Evolutionary conservation across 352 stramenopile genomes (phyloP).

Genomic region (Phytophthora europaea): DNA sequence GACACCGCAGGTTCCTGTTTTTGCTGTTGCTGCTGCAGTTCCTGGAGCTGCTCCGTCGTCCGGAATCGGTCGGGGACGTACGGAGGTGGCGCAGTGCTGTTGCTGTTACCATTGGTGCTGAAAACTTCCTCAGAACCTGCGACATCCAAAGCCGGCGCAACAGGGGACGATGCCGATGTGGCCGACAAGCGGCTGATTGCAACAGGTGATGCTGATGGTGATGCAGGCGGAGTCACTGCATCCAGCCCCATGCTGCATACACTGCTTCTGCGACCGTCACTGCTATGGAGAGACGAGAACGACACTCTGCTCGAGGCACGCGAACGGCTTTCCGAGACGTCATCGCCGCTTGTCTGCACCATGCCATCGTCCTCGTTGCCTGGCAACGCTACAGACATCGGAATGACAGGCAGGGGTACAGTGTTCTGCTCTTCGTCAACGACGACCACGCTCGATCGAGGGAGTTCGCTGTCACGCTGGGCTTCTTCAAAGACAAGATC

Average conservation of each 20-base stretch:
- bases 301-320: slow-evolving; percentile 30
- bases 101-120: slow-evolving; percentile 4
- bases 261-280: slow-evolving; percentile 27
- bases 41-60: slow-evolving; percentile 25
- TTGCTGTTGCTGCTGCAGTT: slow-evolving; percentile 16
- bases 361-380: slow-evolving; percentile 6
- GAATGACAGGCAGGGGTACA: slow-evolving; percentile 20
- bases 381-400: slow-evolving; percentile 22
- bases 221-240: slow-evolving; percentile 27
- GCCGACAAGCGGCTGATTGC: slow-evolving; percentile 21
- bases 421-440: slow-evolving; percentile 12
- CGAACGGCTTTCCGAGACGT: slow-evolving; percentile 32
- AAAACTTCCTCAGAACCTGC: slow-evolving; percentile 1
- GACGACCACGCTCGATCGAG: background rate
- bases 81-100: slow-evolving; percentile 12
- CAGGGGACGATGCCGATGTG: slow-evolving; percentile 29
- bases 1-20: slow-evolving; percentile 3
- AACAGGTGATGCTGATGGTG: slow-evolving; percentile 21
- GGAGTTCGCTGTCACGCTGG: slow-evolving; percentile 14
- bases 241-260: slow-evolving; percentile 40
- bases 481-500: slow-evolving; percentile 25
- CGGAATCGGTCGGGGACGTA: slow-evolving; percentile 36
- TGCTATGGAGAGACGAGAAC: slow-evolving; percentile 32
- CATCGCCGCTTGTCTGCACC: slow-evolving; percentile 36
- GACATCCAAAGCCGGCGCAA: slow-evolving; percentile 18